These are phyloP conservation scores for Dothidotthia symphoricarpi DNA, from an alignment of 2,329 filamentous ascomycete genomes.

Conservation along the genomic window DNA sequence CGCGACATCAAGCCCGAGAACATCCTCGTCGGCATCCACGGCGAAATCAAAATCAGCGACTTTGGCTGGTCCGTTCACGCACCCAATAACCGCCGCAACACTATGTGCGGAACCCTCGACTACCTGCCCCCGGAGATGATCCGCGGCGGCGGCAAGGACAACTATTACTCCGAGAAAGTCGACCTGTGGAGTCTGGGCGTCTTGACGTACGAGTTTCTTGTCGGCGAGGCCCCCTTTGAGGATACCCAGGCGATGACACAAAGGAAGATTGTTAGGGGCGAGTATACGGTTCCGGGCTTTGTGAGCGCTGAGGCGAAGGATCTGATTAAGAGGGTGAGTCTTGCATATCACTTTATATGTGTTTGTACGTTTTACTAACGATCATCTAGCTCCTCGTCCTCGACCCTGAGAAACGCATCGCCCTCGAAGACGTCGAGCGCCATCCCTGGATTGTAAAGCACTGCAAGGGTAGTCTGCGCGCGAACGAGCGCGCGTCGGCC, in stretches of 20 bases:
- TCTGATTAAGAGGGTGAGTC: constrained; percentile 82
- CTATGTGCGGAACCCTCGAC: constrained; percentile 95
- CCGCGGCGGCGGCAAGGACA: constrained; percentile 73
- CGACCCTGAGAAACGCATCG: constrained; percentile 89
- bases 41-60: constrained; percentile 97
- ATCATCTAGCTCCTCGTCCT: constrained; percentile 65
- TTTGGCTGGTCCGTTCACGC: constrained; percentile 99
- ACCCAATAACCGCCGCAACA: constrained; percentile 87
- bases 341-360: not conserved
- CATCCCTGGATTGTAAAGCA: constrained; percentile 98
- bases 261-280: constrained; percentile 78
- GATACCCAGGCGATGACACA: constrained; percentile 95
- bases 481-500: constrained; percentile 29
- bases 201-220: constrained; percentile 91
- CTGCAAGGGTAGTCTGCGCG: constrained; percentile 56
- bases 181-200: constrained; percentile 96
- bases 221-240: constrained; percentile 95
- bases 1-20: constrained; percentile 98
- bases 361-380: constrained; percentile 6
- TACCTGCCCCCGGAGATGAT: constrained; percentile 99
- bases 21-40: constrained; percentile 91
- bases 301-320: constrained; percentile 88
- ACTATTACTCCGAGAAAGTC: constrained; percentile 92
- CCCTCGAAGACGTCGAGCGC: constrained; percentile 80
- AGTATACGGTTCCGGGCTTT: constrained; percentile 90